A percentile compares a stretch with the other conserved stretches of the same genome.
Conservation (phyloP, 768 basidiomycete genomes). For the Panus rudis region DNA sequence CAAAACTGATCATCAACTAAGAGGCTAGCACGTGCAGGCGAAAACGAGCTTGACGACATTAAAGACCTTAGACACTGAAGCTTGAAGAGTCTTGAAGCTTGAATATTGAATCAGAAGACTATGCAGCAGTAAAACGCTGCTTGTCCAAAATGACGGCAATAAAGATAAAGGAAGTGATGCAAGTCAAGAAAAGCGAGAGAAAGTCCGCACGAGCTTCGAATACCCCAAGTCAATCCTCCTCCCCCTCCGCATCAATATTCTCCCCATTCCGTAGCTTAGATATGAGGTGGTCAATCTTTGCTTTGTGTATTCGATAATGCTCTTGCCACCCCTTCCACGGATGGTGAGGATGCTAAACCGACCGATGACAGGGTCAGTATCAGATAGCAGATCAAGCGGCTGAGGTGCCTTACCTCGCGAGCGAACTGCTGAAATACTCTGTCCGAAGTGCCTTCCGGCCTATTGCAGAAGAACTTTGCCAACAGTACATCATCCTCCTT, state of each 20-base stretch:
- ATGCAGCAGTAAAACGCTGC: too few species aligned
- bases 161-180: background rate
- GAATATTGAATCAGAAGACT: too few species aligned
- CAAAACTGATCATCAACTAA: too few species aligned
- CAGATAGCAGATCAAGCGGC: background rate
- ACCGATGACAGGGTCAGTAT: too few species aligned
- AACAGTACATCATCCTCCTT: slow-evolving; percentile 72
- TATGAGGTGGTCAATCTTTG: slow-evolving; percentile 78
- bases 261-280: slow-evolving; percentile 54
- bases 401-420: slow-evolving; percentile 41
- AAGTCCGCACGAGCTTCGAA: background rate
- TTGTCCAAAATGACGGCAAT: too few species aligned
- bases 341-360: slow-evolving; percentile 69
- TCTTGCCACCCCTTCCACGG: slow-evolving; percentile 96
- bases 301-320: slow-evolving; percentile 82
- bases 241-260: slow-evolving; percentile 30
- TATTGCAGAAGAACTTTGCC: slow-evolving; percentile 64
- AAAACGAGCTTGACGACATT: too few species aligned
- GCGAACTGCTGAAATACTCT: slow-evolving; percentile 81
- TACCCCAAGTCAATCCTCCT: slow-evolving; percentile 4
- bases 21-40: too few species aligned
- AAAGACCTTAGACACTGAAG: too few species aligned
- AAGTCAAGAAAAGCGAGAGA: background rate
- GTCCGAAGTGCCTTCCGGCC: slow-evolving; percentile 77
- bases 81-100: too few species aligned